Conservation (phyloP, 257 asterid genomes). For the Leonotis leonurus region DNA sequence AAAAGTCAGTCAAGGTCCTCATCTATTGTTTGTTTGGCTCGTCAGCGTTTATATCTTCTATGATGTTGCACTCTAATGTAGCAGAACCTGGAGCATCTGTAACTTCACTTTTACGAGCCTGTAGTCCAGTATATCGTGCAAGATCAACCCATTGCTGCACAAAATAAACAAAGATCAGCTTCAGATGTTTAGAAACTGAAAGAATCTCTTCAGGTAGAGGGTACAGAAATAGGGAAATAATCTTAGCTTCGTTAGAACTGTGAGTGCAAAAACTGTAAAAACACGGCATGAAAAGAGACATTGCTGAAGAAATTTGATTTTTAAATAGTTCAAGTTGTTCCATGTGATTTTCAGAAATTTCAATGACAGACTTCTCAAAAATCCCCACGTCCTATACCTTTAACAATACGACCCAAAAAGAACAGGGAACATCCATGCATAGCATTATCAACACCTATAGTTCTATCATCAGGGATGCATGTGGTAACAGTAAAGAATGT, state of each 20-base stretch:
- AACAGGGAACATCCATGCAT: no score
- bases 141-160: constrained; percentile 97
- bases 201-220: no score
- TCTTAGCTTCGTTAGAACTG: no score
- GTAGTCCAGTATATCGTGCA: constrained; percentile 81
- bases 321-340: no score
- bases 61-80: constrained; percentile 39
- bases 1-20: no score
- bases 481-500: background rate
- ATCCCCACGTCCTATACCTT: background rate
- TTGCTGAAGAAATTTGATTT: no score
- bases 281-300: no score
- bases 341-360: no score
- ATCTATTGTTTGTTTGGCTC: constrained; percentile 49
- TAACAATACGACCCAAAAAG: background rate
- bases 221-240: no score
- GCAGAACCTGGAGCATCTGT: constrained; percentile 20
- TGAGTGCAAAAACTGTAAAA: no score
- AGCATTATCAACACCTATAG: background rate
- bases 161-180: constrained; percentile 10
- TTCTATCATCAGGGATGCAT: background rate
- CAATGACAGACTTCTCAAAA: no score
- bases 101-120: constrained; percentile 49
- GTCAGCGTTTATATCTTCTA: constrained; percentile 48
- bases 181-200: constrained; percentile 8